These are phyloP conservation scores for Epithele typhae DNA, from an alignment of 768 basidiomycete genomes.

Conservation along the genomic window DNA sequence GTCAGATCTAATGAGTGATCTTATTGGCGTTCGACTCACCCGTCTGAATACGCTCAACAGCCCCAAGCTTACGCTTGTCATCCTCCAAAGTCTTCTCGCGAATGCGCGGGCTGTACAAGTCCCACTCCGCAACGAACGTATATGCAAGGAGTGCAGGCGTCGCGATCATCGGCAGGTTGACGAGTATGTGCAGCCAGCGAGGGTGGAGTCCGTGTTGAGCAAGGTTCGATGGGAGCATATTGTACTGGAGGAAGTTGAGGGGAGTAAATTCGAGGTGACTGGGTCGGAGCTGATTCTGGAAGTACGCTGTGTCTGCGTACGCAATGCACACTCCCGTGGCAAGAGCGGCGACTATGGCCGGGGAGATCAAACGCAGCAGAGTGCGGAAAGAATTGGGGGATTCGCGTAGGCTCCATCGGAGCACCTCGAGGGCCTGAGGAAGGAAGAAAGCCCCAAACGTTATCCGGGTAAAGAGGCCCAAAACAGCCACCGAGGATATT, in stretches of 20 bases:
- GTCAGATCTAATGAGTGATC: too few species aligned
- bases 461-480: constrained; percentile 31
- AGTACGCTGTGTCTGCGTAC: constrained; percentile 31
- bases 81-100: not conserved
- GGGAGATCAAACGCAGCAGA: constrained; percentile 12
- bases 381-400: not conserved
- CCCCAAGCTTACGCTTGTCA: constrained; percentile 1
- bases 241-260: constrained; percentile 35
- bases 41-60: constrained; percentile 8
- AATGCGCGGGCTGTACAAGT: constrained; percentile 1
- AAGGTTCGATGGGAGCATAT: constrained; percentile 32
- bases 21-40: too few species aligned
- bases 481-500: constrained; percentile 17
- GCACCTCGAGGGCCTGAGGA: constrained; percentile 27
- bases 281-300: constrained; percentile 17
- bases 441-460: constrained; percentile 32
- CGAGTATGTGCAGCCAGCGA: constrained; percentile 34
- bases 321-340: constrained; percentile 18
- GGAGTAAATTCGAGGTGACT: constrained; percentile 28
- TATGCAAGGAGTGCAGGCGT: constrained; percentile 29
- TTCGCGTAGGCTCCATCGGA: constrained; percentile 13
- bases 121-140: constrained; percentile 16
- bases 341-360: constrained; percentile 21
- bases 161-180: constrained; percentile 37
- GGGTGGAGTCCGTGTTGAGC: constrained; percentile 38